Evolutionary conservation across 1,284 basidiomycete genomes (phyloP).

Genomic region (Anthracocystis walkeri): DNA sequence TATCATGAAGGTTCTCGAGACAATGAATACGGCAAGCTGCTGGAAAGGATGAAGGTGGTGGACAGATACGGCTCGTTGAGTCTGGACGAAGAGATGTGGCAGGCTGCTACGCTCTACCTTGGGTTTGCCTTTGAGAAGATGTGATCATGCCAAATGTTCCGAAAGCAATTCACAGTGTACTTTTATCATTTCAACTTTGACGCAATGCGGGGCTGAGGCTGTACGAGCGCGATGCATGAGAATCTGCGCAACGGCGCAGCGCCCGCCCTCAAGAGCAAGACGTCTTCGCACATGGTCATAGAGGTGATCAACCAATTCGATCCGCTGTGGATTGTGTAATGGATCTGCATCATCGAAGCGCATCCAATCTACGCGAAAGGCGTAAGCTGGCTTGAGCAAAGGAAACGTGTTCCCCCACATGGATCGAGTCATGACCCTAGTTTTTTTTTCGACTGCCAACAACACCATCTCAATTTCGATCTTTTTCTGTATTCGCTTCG

Average conservation of each 20-base stretch:
- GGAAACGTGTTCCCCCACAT: background rate
- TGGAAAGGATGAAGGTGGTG: conserved; percentile 56
- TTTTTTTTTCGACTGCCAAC: background rate
- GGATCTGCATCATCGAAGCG: background rate
- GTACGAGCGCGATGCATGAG: too few relatives aligned
- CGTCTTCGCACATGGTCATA: too few relatives aligned
- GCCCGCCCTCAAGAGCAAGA: background rate
- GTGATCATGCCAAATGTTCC: conserved; percentile 3
- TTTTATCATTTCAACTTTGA: conserved; percentile 1
- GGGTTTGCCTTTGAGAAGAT: conserved; percentile 67
- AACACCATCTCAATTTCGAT: background rate
- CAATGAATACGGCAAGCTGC: conserved; percentile 39
- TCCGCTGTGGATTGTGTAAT: too few relatives aligned
- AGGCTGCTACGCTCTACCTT: conserved; percentile 61
- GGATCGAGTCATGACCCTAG: conserved; percentile 14
- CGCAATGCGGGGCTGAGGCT: too few relatives aligned
- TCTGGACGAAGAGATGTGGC: conserved; percentile 64
- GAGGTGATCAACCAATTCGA: too few relatives aligned
- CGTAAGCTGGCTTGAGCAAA: too few relatives aligned
- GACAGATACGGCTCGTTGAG: conserved; percentile 40
- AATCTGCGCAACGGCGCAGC: too few relatives aligned
- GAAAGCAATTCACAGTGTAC: conserved; percentile 3
- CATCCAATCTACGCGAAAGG: background rate
- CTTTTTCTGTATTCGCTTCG: conserved; percentile 1
- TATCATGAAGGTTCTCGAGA: conserved; percentile 50